Evolutionary conservation across 768 basidiomycete species (phyloP).

Genomic region (Auricularia heimuer): DNA sequence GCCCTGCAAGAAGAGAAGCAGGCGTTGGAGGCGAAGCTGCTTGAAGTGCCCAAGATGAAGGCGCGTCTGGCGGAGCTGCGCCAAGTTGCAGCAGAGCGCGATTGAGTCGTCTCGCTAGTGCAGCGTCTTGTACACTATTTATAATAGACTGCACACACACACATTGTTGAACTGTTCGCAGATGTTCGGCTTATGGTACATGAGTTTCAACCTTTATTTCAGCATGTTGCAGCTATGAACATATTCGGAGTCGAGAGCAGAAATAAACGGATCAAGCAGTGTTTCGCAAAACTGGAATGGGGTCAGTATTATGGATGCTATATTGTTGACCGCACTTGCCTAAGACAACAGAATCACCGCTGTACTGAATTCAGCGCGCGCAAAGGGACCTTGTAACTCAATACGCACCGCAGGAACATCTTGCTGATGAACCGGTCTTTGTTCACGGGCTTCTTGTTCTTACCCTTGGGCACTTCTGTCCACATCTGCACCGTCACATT

Average conservation of each 20-base stretch:
- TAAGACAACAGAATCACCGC: slow-evolving; percentile 95
- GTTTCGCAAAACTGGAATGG: no score
- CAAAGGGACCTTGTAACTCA: slow-evolving; percentile 8
- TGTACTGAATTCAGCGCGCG: slow-evolving; percentile 20
- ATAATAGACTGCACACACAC: neutral
- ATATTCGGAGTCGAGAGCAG: neutral
- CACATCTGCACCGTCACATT: slow-evolving; percentile 64
- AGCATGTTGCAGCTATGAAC: neutral
- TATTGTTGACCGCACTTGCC: slow-evolving; percentile 33
- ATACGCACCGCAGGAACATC: slow-evolving; percentile 82
- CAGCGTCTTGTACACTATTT: neutral
- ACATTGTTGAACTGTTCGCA: neutral
- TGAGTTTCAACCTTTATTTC: neutral
- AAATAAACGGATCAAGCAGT: neutral
- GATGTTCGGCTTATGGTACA: neutral
- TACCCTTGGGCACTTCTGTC: slow-evolving; percentile 96
- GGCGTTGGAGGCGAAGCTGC: slow-evolving; percentile 68
- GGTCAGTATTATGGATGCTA: no score
- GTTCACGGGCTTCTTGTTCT: slow-evolving; percentile 97
- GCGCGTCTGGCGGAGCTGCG: slow-evolving; percentile 61
- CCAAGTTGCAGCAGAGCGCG: slow-evolving; percentile 24
- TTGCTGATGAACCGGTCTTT: slow-evolving; percentile 99
- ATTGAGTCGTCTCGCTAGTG: neutral
- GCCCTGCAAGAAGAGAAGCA: slow-evolving; percentile 95
- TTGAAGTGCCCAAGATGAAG: slow-evolving; percentile 83